Conservation (phyloP, 2,329 filamentous ascomycete species). For the Ophiocordyceps robertsii region DNA sequence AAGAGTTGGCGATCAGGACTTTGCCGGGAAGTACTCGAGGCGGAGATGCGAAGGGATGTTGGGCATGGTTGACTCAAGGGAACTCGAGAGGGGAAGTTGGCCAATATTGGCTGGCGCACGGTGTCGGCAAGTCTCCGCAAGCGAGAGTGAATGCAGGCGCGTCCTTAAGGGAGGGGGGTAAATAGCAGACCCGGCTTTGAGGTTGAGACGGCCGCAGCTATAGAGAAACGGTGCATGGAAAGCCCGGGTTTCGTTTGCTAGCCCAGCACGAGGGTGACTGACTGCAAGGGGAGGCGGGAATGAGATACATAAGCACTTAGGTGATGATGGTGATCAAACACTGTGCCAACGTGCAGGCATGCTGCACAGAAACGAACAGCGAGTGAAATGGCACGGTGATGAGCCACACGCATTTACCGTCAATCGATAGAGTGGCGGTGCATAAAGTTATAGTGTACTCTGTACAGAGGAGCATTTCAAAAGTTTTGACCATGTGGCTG, state of each 20-base stretch:
- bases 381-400: too few species aligned
- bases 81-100: neutral
- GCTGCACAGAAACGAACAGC: too few species aligned
- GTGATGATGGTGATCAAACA: too few species aligned
- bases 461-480: too few species aligned
- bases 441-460: too few species aligned
- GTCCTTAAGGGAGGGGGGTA: neutral
- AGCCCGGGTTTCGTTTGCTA: neutral
- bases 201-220: neutral
- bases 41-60: slow-evolving; percentile 16
- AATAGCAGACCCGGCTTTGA: neutral
- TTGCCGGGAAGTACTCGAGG: slow-evolving; percentile 15
- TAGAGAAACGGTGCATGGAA: neutral
- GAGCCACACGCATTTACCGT: too few species aligned
- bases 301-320: too few species aligned
- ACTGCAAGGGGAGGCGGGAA: neutral
- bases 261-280: too few species aligned
- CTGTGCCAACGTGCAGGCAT: too few species aligned
- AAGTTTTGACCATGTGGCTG: too few species aligned
- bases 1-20: slow-evolving; percentile 13
- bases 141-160: neutral
- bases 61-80: slow-evolving; percentile 14
- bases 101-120: neutral
- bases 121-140: neutral
- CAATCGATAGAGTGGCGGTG: too few species aligned